A percentile compares a stretch with the other conserved stretches of the same genome.
phyloP scores from a whole-genome alignment of 2,329 filamentous ascomycete species.

The Botrytis fabae region DNA sequence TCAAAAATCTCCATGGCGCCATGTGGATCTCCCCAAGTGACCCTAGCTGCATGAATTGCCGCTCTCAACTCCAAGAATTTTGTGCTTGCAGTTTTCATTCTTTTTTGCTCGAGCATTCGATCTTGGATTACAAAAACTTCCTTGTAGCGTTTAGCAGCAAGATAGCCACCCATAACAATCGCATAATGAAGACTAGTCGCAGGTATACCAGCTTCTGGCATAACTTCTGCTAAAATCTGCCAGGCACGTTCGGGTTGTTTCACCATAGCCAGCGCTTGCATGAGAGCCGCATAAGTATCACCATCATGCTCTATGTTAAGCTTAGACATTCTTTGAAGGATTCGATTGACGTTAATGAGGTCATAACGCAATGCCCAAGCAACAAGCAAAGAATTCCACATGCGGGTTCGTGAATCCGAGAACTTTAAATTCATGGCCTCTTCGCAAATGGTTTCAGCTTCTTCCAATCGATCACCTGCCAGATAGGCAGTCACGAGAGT shows the following conservation, averaged over 20 bases:
- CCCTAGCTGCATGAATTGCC: conserved; percentile 18
- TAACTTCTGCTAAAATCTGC: conserved; percentile 52
- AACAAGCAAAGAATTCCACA: conserved; percentile 78
- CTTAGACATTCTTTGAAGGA: conserved; percentile 57
- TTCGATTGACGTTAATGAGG: conserved; percentile 51
- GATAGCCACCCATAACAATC: conserved; percentile 52
- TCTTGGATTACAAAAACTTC: conserved; percentile 51
- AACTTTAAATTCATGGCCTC: conserved; percentile 54
- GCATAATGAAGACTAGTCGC: conserved; percentile 53
- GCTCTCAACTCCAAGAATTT: conserved; percentile 46
- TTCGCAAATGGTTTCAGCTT: conserved; percentile 60
- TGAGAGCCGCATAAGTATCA: conserved; percentile 61
- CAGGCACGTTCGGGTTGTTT: conserved; percentile 56
- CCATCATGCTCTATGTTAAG: conserved; percentile 52
- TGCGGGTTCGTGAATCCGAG: conserved; percentile 55
- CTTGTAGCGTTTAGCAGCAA: conserved; percentile 41
- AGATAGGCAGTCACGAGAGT: conserved; percentile 69
- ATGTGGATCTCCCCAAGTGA: conserved; percentile 12
- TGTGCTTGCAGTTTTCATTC: conserved; percentile 46
- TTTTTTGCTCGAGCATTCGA: conserved; percentile 44
- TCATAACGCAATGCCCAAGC: conserved; percentile 67
- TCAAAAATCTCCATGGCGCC: conserved; percentile 36
- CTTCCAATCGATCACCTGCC: conserved; percentile 52
- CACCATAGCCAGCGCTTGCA: conserved; percentile 55
- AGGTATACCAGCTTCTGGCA: conserved; percentile 48